These are phyloP conservation scores for Globisporangium takayamanum DNA, from an alignment of 352 stramenopile genomes.

Conservation along the genomic window DNA sequence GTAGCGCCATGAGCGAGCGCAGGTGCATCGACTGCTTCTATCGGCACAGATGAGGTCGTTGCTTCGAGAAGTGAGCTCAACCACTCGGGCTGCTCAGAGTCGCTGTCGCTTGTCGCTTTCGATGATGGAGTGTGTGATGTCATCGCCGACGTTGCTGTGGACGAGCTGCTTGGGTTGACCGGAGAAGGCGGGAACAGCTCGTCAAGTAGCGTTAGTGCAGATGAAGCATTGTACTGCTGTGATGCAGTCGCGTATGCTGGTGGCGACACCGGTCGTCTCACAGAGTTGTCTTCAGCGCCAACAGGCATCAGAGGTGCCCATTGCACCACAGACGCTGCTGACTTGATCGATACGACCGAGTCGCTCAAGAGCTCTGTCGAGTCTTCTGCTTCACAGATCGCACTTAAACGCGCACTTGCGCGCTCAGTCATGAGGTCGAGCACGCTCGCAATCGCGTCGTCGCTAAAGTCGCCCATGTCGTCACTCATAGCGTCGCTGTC, in stretches of 20 bases:
- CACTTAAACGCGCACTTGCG: constrained; percentile 4
- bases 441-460: constrained; percentile 34
- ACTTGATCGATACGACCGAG: not conserved
- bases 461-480: constrained; percentile 20
- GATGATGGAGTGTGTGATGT: too few species aligned
- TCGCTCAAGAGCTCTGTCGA: not conserved
- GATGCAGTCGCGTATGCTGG: not conserved
- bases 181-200: constrained; percentile 1
- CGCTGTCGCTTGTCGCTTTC: not conserved
- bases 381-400: not conserved
- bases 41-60: not conserved
- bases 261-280: not conserved
- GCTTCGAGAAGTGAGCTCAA: not conserved
- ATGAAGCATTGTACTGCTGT: not conserved
- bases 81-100: not conserved
- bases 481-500: constrained; percentile 14
- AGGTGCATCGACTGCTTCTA: not conserved
- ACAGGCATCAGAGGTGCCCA: too few species aligned
- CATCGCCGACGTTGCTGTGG: too few species aligned
- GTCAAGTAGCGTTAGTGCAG: constrained; percentile 1
- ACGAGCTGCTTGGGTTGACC: not conserved
- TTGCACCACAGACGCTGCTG: not conserved
- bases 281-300: too few species aligned
- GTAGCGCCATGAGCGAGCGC: not conserved
- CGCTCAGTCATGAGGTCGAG: constrained; percentile 34